phyloP scores from a whole-genome alignment of 257 asterid species.

The Nicotiana paniculata region DNA sequence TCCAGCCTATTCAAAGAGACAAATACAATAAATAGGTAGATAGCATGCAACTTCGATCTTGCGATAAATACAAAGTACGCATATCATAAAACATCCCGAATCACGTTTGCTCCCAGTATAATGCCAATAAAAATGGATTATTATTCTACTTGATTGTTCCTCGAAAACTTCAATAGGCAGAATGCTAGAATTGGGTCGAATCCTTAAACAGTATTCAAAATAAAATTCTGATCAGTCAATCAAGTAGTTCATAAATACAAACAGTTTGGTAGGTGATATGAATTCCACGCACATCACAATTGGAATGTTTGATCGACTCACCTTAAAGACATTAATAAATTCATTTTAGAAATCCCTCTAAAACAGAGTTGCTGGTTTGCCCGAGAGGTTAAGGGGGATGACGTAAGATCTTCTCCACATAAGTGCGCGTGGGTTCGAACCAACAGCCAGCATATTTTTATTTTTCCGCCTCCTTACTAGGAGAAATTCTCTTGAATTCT shows the following conservation, averaged over 20 bases:
- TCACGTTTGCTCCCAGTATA: background rate
- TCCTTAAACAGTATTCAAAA: background rate
- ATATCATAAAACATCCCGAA: background rate
- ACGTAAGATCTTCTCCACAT: conserved; percentile 82
- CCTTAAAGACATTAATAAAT: conserved; percentile 3
- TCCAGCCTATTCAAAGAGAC: background rate
- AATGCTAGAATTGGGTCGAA: background rate
- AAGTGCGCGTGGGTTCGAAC: conserved; percentile 93
- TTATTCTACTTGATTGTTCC: background rate
- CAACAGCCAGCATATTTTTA: conserved; percentile 38
- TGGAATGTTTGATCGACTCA: background rate
- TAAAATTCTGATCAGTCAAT: background rate
- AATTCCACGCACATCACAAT: background rate
- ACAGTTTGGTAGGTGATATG: background rate
- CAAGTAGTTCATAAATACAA: background rate
- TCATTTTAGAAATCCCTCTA: too few species aligned
- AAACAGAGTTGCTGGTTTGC: conserved; percentile 45
- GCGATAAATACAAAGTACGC: background rate
- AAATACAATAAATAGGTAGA: background rate
- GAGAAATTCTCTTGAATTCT: too few species aligned
- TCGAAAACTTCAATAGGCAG: background rate
- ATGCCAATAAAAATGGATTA: background rate
- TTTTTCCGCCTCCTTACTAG: too few species aligned
- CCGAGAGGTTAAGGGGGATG: conserved; percentile 98
- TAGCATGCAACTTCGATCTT: background rate